Conservation (phyloP, 305 asterid species). For the Solanum hybrid region DNA sequence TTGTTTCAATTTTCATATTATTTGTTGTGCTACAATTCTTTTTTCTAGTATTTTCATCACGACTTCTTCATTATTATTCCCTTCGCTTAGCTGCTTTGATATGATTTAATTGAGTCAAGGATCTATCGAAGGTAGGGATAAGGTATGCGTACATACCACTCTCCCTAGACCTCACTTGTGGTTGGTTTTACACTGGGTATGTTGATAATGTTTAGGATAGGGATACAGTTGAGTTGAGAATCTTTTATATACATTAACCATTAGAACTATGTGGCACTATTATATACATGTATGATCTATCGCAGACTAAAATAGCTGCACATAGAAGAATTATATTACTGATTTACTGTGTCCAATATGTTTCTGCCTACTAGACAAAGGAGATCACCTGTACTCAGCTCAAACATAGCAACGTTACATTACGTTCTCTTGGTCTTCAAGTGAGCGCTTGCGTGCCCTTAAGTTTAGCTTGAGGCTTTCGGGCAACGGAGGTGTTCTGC, state of each 20-base stretch:
- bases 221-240: background rate
- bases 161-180: background rate
- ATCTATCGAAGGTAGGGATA: background rate
- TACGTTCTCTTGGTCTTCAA: constrained; percentile 35
- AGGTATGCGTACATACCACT: background rate
- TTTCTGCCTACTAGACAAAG: background rate
- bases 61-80: background rate
- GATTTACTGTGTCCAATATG: background rate
- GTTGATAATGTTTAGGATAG: background rate
- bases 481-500: constrained; percentile 79
- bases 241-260: background rate
- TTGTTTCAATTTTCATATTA: background rate
- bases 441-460: constrained; percentile 43
- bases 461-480: constrained; percentile 76
- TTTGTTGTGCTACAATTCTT: background rate
- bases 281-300: background rate
- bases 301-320: background rate
- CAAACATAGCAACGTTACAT: background rate
- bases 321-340: constrained; percentile 7
- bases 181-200: background rate
- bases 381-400: background rate
- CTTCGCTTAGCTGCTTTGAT: background rate
- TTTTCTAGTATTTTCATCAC: background rate
- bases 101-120: background rate
- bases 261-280: background rate